Conservation (phyloP, 1,284 basidiomycete genomes). For the Puccinia triticina region DNA sequence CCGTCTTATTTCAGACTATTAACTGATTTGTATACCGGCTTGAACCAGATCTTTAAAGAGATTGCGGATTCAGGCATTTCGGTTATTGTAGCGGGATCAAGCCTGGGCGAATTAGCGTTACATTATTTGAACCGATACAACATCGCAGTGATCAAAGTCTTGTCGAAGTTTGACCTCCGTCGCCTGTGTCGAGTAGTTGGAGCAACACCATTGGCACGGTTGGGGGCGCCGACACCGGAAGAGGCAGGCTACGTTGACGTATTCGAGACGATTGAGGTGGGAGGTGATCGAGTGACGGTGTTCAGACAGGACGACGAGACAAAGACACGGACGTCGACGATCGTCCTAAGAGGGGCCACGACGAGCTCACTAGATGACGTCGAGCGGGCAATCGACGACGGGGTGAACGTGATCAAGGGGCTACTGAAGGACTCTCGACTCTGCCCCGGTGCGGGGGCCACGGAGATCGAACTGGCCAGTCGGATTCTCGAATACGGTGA, state of each 20-base stretch:
- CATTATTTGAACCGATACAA: constrained; percentile 94
- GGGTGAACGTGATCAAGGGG: constrained; percentile 93
- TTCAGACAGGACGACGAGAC: constrained; percentile 76
- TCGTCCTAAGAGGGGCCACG: constrained; percentile 94
- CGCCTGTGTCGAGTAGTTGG: constrained; percentile 91
- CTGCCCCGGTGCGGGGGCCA: constrained; percentile 91
- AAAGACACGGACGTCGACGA: constrained; percentile 81
- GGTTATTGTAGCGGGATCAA: constrained; percentile 88
- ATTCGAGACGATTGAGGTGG: constrained; percentile 93
- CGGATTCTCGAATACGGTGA: constrained; percentile 83
- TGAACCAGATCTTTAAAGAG: constrained; percentile 85
- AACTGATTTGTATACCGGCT: neutral
- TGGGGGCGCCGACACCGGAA: constrained; percentile 93
- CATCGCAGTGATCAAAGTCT: constrained; percentile 93
- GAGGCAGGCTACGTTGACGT: constrained; percentile 93
- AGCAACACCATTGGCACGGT: constrained; percentile 90
- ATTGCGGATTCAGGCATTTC: constrained; percentile 94
- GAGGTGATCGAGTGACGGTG: constrained; percentile 96
- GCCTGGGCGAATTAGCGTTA: constrained; percentile 90
- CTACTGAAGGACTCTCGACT: constrained; percentile 86
- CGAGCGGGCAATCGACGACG: constrained; percentile 93
- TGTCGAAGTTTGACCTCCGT: constrained; percentile 97
- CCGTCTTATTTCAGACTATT: neutral
- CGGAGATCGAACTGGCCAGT: constrained; percentile 86
- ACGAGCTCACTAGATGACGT: constrained; percentile 93